These are phyloP conservation scores for Chlorokybus atmophyticus DNA, from an alignment of 139 green algal species.

Conservation along the genomic window DNA sequence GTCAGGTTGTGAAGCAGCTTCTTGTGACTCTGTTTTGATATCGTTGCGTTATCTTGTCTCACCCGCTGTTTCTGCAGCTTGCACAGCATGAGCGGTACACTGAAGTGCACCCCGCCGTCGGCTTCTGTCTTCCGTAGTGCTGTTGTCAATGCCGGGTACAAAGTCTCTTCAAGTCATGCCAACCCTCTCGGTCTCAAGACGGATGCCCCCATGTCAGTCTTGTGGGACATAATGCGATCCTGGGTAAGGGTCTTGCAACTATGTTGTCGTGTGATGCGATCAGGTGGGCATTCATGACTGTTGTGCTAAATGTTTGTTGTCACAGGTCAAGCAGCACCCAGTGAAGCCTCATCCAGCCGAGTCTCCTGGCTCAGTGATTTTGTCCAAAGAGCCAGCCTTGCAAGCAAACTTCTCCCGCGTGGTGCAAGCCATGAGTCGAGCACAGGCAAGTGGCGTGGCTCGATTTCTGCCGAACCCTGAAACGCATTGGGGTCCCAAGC, in stretches of 20 bases:
- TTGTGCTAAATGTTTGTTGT: too few relatives aligned
- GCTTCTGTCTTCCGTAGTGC: conserved; percentile 63
- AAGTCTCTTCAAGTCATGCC: conserved; percentile 64
- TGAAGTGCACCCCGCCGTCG: conserved; percentile 53
- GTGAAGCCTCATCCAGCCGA: conserved; percentile 20
- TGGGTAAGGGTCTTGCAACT: conserved; percentile 53
- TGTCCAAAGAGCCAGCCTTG: conserved; percentile 15
- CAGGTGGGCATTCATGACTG: too few relatives aligned
- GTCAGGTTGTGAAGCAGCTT: too few relatives aligned
- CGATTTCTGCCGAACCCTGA: conserved; percentile 74
- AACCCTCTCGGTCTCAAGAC: conserved; percentile 87
- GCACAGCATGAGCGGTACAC: conserved; percentile 60
- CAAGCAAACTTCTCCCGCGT: conserved; percentile 30
- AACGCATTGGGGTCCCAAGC: conserved; percentile 75
- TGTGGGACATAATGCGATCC: conserved; percentile 69
- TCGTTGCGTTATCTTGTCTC: too few relatives aligned
- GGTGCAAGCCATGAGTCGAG: conserved; percentile 27
- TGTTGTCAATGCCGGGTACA: conserved; percentile 60
- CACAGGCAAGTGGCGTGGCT: conserved; percentile 32
- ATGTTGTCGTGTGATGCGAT: background rate
- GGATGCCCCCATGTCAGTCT: conserved; percentile 61
- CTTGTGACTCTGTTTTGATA: too few relatives aligned
- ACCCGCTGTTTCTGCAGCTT: too few relatives aligned
- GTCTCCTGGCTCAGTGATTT: conserved; percentile 5
- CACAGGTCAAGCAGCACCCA: conserved; percentile 21